phyloP scores from a whole-genome alignment of 371 early-diverging fungal genomes.

The Mucor mucedo region DNA sequence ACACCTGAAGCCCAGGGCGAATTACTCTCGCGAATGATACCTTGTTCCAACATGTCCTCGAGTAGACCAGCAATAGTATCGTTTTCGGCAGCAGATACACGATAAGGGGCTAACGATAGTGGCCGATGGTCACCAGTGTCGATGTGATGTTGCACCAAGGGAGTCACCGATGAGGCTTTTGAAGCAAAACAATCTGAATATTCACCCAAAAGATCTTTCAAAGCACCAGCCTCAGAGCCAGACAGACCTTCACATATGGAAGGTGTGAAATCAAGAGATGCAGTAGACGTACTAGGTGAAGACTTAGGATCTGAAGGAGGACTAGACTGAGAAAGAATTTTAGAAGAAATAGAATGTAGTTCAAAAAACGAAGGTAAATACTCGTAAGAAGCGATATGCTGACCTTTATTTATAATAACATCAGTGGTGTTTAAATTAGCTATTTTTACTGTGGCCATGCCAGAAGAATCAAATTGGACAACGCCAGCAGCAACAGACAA shows the following conservation, averaged over 20 bases:
- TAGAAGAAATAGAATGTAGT: neutral
- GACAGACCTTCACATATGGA: neutral
- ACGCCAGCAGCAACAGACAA: conserved; percentile 12
- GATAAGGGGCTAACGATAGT: conserved; percentile 7
- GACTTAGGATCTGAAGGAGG: too few species aligned
- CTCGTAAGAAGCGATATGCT: conserved; percentile 5
- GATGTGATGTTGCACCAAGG: conserved; percentile 11
- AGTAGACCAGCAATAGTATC: conserved; percentile 22
- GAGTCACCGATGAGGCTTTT: neutral
- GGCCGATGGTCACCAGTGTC: conserved; percentile 21
- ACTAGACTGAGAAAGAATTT: neutral
- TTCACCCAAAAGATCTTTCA: conserved; percentile 10
- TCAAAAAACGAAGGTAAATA: neutral
- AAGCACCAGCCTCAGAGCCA: neutral
- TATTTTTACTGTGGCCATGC: neutral
- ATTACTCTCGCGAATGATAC: too few species aligned
- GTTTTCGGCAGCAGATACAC: conserved; percentile 15
- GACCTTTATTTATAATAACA: conserved; percentile 14
- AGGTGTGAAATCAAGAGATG: neutral
- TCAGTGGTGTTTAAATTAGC: neutral
- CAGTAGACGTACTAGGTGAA: too few species aligned
- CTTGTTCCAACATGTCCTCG: conserved; percentile 28
- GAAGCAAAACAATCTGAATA: conserved; percentile 11
- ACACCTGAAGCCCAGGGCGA: conserved; percentile 41
- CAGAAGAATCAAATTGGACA: neutral